These are phyloP conservation scores for Achaetomiella virescens DNA, from an alignment of 495 filamentous ascomycete genomes.

Conservation along the genomic window DNA sequence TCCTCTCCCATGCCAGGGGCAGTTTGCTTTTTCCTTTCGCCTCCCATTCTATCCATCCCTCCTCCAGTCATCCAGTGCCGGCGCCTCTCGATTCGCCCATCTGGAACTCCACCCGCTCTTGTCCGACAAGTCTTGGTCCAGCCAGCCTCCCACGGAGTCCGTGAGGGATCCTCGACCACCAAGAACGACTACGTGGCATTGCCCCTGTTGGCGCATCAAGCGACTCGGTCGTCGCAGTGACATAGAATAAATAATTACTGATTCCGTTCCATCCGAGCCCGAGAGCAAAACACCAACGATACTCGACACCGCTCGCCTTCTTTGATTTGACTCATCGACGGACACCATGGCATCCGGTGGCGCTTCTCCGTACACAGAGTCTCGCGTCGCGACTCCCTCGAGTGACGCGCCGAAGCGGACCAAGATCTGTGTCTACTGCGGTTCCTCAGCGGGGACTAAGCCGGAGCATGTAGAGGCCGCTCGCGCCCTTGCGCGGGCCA, in stretches of 20 bases:
- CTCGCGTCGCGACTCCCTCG: slow-evolving; percentile 23
- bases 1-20: neutral
- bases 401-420: slow-evolving; percentile 32
- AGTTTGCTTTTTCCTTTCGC: neutral
- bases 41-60: neutral
- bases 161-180: neutral
- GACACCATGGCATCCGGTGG: slow-evolving; percentile 38
- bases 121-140: slow-evolving; percentile 6
- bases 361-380: slow-evolving; percentile 29
- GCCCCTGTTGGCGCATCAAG: neutral
- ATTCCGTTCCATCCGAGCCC: neutral
- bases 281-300: neutral
- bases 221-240: neutral
- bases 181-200: slow-evolving; percentile 5
- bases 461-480: slow-evolving; percentile 69
- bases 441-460: slow-evolving; percentile 62
- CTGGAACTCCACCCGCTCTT: slow-evolving; percentile 4
- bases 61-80: neutral
- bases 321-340: neutral
- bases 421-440: slow-evolving; percentile 76
- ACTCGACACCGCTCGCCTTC: neutral
- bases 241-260: neutral
- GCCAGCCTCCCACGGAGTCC: slow-evolving; percentile 1
- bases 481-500: slow-evolving; percentile 62
- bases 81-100: neutral